A percentile compares a stretch with the other conserved stretches of the same genome.
These are phyloP conservation scores for Sarcodon aspratus DNA, from an alignment of 768 basidiomycete genomes.

Conservation along the genomic window DNA sequence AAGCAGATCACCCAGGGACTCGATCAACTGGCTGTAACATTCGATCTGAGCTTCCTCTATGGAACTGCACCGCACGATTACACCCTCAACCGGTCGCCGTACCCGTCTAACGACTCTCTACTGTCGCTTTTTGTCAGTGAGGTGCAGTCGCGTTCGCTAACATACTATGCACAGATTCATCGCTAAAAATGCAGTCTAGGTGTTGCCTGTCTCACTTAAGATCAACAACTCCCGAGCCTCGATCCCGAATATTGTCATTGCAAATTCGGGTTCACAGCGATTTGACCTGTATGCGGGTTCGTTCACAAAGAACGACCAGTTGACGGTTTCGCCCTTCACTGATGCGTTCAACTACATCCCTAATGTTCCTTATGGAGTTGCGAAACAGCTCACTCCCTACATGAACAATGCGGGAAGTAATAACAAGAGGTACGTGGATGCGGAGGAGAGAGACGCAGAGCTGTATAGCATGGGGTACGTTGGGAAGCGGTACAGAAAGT, in stretches of 20 bases:
- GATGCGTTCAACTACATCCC: constrained; percentile 56
- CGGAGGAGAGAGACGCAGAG: constrained; percentile 25
- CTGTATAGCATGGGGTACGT: constrained; percentile 39
- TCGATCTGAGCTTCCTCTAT: constrained; percentile 51
- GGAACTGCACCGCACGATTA: constrained; percentile 74
- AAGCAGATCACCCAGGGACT: constrained; percentile 43
- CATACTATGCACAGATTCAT: constrained; percentile 7
- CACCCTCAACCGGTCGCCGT: constrained; percentile 55
- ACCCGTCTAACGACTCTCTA: constrained; percentile 47
- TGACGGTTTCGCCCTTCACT: constrained; percentile 61
- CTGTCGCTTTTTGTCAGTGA: constrained; percentile 46
- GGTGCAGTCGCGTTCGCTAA: constrained; percentile 14
- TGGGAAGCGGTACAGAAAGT: constrained; percentile 35
- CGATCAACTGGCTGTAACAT: constrained; percentile 36
- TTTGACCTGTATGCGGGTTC: constrained; percentile 57
- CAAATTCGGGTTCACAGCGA: constrained; percentile 52
- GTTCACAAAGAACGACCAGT: constrained; percentile 75
- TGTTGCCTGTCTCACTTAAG: constrained; percentile 41
- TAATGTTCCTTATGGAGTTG: constrained; percentile 36
- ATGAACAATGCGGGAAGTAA: constrained; percentile 36
- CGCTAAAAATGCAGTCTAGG: constrained; percentile 17
- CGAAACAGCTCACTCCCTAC: constrained; percentile 37
- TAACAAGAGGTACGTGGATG: constrained; percentile 18
- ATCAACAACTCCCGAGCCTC: constrained; percentile 52
- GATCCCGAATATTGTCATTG: constrained; percentile 53